Base-by-base conservation (phyloP, 2,329 filamentous ascomycete genomes). In the Xylariomycetidae sp. region DNA sequence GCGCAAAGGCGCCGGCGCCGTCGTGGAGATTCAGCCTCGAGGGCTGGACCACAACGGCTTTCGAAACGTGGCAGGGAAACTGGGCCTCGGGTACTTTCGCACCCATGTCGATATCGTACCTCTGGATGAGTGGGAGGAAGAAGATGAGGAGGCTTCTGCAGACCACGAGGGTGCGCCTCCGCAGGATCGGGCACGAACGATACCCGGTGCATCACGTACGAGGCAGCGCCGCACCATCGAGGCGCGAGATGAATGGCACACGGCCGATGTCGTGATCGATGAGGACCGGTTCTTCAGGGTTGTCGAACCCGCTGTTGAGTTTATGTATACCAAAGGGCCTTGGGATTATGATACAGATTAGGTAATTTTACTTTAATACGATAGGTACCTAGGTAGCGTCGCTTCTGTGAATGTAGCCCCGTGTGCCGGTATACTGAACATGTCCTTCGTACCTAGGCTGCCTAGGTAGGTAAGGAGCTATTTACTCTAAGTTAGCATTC, bases 21-120 rank as follows among this genome's bases (percentile, higher is more conserved):
- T 69, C 6, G 58, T 69, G 5, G 65, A 70, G 49, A 66, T 70
- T 17, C 44, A 61, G 19, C 66, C 66, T 4, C 37, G 43, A 3
- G 50, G 49, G 6, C 37, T 64, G 13, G 41, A 50, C 14, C 49
- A 61, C 37, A 56, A 54, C 38, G 61, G 59, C 1, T 69, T 67
- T 39, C 53, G 60, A 16, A 68, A 68, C 43, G 36, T 69, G 3
- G 64, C 63, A 5, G 50, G 45, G 25, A 52, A 67, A 47, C 42
- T 51, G 9, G 58, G 59, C 1, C 47, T 59, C 13, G 44, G 36
- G 9, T 67, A 67, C 45, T 64, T 64, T 30, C 51, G 54, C 18
- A 45, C 53, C 5, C 58, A 66, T 36, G 58, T 52, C 7, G 35
- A 19, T 6, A 33, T 27, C 10, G 34, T 42, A 11, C 15, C 27